Percentiles rank a stretch among this genome's conserved stretches.
These are phyloP conservation scores for Aspergillus tubingensis DNA, from an alignment of 2,329 filamentous ascomycete genomes.

Conservation along the genomic window DNA sequence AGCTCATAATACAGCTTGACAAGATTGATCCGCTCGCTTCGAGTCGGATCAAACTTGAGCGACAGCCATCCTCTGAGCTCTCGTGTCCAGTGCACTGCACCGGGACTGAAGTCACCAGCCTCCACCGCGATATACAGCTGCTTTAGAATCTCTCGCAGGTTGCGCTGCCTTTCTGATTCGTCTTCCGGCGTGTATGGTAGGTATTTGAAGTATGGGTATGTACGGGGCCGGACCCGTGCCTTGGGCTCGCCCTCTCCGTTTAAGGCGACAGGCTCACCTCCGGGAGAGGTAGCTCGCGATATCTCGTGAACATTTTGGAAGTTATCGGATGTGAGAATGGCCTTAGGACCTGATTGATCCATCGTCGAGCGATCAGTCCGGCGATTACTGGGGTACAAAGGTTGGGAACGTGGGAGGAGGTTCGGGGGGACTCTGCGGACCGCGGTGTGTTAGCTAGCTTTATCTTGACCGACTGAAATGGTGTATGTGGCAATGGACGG, in stretches of 20 bases:
- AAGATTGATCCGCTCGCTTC: constrained; percentile 77
- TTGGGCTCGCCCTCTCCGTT: constrained; percentile 60
- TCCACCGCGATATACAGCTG: constrained; percentile 90
- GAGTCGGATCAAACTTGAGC: constrained; percentile 94
- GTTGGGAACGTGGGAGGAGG: constrained; percentile 24
- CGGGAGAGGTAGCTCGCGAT: constrained; percentile 84
- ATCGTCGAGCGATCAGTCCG: constrained; percentile 30
- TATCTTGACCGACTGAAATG: neutral
- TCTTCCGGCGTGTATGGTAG: constrained; percentile 88
- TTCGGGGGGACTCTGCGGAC: constrained; percentile 30
- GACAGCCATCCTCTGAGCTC: constrained; percentile 94
- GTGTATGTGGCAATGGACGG: neutral
- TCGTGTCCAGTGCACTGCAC: constrained; percentile 93
- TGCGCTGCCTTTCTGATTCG: constrained; percentile 72
- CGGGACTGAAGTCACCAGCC: constrained; percentile 90
- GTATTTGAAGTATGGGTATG: constrained; percentile 88
- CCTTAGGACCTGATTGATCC: constrained; percentile 37
- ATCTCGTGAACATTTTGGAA: constrained; percentile 62
- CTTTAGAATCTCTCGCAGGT: constrained; percentile 84
- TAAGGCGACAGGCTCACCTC: constrained; percentile 52
- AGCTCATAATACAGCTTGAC: constrained; percentile 95
- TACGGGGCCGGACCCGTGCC: constrained; percentile 75
- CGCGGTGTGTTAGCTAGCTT: constrained; percentile 27
- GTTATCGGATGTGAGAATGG: constrained; percentile 41
- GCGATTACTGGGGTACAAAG: constrained; percentile 19